Evolutionary conservation across 1,139 yeast genomes (phyloP), one percentile per base, ranked within the genome.

Genomic region (Groenewaldozyma sp.): DNA sequence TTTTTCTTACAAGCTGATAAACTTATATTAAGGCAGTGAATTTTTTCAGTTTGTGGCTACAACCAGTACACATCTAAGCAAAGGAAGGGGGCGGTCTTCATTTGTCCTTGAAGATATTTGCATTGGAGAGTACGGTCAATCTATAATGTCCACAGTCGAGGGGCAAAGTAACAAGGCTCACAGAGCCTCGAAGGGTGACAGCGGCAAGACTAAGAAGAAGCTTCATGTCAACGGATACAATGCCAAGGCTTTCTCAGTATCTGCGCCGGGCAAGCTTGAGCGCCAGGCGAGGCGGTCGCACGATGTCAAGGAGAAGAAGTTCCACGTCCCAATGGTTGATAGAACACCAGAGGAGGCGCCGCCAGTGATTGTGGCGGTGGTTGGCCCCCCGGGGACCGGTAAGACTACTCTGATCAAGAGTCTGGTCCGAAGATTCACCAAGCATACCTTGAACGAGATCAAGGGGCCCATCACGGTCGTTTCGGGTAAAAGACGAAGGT

Each of bases 301-400:
- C 47, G 99, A 91, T 58, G 78, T 79, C 29, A 80, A 79, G 49
- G 98, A 93, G 60, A 79, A 74, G 58, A 82, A 78, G 58, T 72
- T 82, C 55, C 98, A 91, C 68, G 96, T 88, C 22, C 98, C 98
- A 13, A 87, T 91, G 96, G 82, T 91, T 38, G 95, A 91, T 57
- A 71, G 98, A 53, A 87, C 97, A 0, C 97, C 98, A 0, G 98
- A 91, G 42, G 96, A 88, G 53, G 96, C 98, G 1, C 97, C 98
- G 28, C 98, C 98, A 40, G 82, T 91, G 18, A 79, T 93, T 42
- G 86, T 93, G 28, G 96, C 96, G 0, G 95, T 91, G 4, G 96
- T 91, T 14, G 99, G 99, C 0, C 99, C 99, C 7, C 95, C 95
- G 6, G 99, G 99, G 9, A 91, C 97, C 1, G 99, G 99, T 48